A percentile compares a stretch with the other conserved stretches of the same genome.
These are phyloP conservation scores for Sporothrix pseudoabietina DNA, from an alignment of 2,329 filamentous ascomycete genomes.

Conservation along the genomic window DNA sequence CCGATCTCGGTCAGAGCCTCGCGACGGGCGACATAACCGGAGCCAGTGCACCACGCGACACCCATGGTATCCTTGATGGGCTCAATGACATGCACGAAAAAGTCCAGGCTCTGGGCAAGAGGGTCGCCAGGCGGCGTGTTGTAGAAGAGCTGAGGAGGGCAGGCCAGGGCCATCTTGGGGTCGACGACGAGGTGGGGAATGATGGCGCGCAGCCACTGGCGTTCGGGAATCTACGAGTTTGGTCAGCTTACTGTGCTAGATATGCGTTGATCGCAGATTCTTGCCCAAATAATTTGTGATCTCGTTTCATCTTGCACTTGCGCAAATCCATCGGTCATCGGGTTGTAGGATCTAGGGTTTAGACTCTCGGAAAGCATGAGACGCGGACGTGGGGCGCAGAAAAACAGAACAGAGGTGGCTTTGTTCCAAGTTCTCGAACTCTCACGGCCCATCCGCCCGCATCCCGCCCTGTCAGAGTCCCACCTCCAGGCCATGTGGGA, in stretches of 20 bases:
- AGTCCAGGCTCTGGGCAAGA: slow-evolving; percentile 59
- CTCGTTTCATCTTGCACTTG: neutral
- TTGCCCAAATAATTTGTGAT: neutral
- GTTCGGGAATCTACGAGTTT: slow-evolving; percentile 56
- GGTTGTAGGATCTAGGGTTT: neutral
- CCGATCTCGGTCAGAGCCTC: slow-evolving; percentile 62
- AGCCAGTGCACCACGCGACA: slow-evolving; percentile 66
- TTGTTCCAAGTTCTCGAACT: neutral
- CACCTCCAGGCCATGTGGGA: neutral
- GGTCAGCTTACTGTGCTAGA: neutral
- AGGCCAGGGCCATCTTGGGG: slow-evolving; percentile 60
- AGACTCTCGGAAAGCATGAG: neutral
- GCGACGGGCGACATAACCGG: slow-evolving; percentile 63
- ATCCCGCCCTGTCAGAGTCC: neutral
- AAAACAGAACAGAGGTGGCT: neutral
- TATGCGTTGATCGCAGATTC: neutral
- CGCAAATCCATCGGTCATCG: neutral
- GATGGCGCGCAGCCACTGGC: slow-evolving; percentile 60
- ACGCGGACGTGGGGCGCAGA: neutral
- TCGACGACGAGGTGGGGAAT: slow-evolving; percentile 63
- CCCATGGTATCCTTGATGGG: slow-evolving; percentile 55
- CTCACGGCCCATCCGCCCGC: neutral
- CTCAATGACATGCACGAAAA: slow-evolving; percentile 58
- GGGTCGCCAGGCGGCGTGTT: slow-evolving; percentile 62
- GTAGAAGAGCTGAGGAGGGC: slow-evolving; percentile 64